Evolutionary conservation across 805 yeast species (phyloP), one percentile per base, ranked within the genome.

Genomic region (Saturnispora hagleri): DNA sequence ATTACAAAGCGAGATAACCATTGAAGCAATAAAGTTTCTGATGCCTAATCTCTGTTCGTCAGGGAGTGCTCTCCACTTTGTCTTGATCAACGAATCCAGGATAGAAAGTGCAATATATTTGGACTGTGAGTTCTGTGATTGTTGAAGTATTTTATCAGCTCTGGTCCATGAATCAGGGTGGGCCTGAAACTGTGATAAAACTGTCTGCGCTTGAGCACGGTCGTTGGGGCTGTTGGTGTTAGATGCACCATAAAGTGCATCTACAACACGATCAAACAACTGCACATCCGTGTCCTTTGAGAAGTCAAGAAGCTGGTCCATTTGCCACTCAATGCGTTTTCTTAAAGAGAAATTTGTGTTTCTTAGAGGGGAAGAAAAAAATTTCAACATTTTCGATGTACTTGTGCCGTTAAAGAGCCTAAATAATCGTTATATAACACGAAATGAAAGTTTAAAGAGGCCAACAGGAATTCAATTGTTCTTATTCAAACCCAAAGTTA

Each of bases 141-240:
- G 75, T 58, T 90, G 89, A 57, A 93, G 75, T 54, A 93, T 90
- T 67, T 85, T 81, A 62, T 91, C 98, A 34, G 95, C 93, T 52
- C 86, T 79, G 58, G 86, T 88, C 99, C 99, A 93, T 26, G 97
- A 84, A 60, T 91, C 96, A 3, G 93, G 95, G 67, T 89, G 86
- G 56, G 89, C 95, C 69, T 93, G 97, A 67, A 93, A 90, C 69
- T 81, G 79, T 22, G 86, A 83, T 60, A 86, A 75, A 8, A 84
- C 70, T 38, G 75, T 74, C 68, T 84, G 91, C 9, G 96, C 95
- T 57, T 75, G 73, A 55, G 79, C 80, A 60, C 84, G 89, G 52
- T 78, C 82, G 17, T 12, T 18, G 22, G 36, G 35, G 4, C 34
- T 17, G 36, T 24, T 43, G n/a, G 71, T 74, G 22, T 95, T 91